phyloP scores from a whole-genome alignment of 345 rosid species.

The Boechera stricta region DNA sequence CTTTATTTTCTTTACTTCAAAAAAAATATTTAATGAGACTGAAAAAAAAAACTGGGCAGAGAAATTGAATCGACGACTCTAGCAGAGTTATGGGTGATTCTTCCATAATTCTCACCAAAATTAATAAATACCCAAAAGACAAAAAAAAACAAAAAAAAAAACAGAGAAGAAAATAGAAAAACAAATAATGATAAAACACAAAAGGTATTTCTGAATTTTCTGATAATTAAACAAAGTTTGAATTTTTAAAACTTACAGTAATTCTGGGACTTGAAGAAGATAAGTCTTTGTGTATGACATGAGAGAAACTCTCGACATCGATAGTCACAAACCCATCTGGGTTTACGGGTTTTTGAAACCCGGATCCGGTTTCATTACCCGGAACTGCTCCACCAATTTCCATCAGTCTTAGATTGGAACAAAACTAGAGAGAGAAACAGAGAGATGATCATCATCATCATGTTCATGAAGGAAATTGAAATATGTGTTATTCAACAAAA shows the following conservation, averaged over 20 bases:
- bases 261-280: slow-evolving; percentile 37
- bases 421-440: neutral
- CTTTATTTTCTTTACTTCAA: neutral
- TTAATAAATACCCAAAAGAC: slow-evolving; percentile 30
- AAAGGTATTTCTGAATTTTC: no score
- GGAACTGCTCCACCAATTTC: slow-evolving; percentile 39
- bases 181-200: neutral
- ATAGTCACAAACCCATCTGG: slow-evolving; percentile 73
- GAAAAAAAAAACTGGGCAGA: neutral
- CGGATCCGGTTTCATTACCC: slow-evolving; percentile 61
- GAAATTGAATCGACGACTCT: slow-evolving; percentile 9
- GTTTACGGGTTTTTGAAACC: slow-evolving; percentile 49
- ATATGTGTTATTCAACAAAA: neutral
- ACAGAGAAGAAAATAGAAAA: neutral
- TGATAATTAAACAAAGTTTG: neutral
- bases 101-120: slow-evolving; percentile 32
- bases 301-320: slow-evolving; percentile 67
- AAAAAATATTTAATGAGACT: slow-evolving; percentile 37
- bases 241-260: slow-evolving; percentile 35
- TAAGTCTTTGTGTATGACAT: slow-evolving; percentile 48
- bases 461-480: slow-evolving; percentile 1
- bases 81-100: slow-evolving; percentile 23
- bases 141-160: neutral
- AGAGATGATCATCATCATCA: slow-evolving; percentile 23
- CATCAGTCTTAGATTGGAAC: slow-evolving; percentile 21